Evolutionary conservation across 2,329 filamentous ascomycete species (phyloP), one percentile per base, ranked within the genome.

Genomic region (Massarina eburnea): DNA sequence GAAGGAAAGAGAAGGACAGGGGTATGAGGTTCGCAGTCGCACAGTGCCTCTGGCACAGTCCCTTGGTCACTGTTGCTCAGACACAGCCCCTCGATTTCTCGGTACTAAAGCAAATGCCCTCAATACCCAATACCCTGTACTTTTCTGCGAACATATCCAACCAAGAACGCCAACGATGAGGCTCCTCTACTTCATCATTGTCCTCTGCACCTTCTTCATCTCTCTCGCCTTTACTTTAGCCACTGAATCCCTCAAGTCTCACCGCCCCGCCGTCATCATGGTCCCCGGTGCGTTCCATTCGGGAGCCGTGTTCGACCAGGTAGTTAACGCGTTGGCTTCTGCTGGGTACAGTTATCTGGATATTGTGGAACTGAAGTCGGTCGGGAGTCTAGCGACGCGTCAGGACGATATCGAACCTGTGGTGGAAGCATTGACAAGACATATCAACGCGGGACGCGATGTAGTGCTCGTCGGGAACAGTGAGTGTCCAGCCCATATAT

Each of bases 401-500:
- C 36, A 51, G 3, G 35, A 46, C 8, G 64, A 67, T 24, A 55
- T 57, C 33, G 15, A 39, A 3, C 43, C 43, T 14, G 49, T 64
- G n/a, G 52, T 42, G 6, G 20, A 27, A 3, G n/a, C 47, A 2
- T 39, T 64, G n/a, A n/a, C 35, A 3, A 24, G 43, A 15, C 46
- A 49, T 12, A 42, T 64, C 3, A 19, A 41, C 1, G 10, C 29
- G 0, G 58, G 60, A 27, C 44, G 54, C 21, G 54, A 66, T 20
- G 50, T 66, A 7, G 26, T 67, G 8, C 32, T 67, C 2, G 56
- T 64, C 6, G 59, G 57, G 1, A 62, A 64, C 46, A 64, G 61
- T 47, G 41, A 22, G 43, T 35, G n/a, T 9, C n/a, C 9, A 39
- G 14, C 10, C 12, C 8, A 15, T 18, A 4, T 9, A 3, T 2